Evolutionary conservation across 305 asterid genomes (phyloP), one percentile per base, ranked within the genome.

Genomic region (Ilex paraguariensis): DNA sequence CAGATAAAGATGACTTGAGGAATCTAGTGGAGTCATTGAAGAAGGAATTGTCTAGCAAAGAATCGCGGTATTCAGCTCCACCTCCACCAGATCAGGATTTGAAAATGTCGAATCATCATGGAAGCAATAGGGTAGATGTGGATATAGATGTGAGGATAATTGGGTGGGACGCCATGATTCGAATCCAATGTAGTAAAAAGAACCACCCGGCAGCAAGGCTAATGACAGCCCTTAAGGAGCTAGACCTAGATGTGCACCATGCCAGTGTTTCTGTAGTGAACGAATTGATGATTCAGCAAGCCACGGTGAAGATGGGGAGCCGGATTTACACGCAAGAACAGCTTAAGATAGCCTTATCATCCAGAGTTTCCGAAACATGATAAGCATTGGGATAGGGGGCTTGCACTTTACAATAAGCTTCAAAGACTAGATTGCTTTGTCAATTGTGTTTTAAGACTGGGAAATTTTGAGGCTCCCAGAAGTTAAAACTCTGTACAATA

Each of bases 181-280:
- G 95, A 0, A 77, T 93, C 3, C 97, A 93, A 63, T 81, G 92
- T 5, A 67, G 75, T 54, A 90, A 81, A 64, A 86, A 71, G 77
- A 82, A 93, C 70, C 99, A 93, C 74, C 99, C 99, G 0, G 96
- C 99, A 0, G 99, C 99, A 0, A 84, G 83, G 69, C 67, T 93
- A 56, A 93, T 93, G 97, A 66, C 76, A 56, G 99, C 97, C 13
- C 79, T 93, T 1, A 70, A 76, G 64, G 99, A 90, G 70, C 65
- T 90, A 3, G 87, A 93, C 56, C 72, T 93, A 3, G 96, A 93
- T 0, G 84, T 93, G 31, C 87, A 82, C 31, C 99, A 93, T 48
- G 99, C 96, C 1, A 90, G 97, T 52, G 85, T 86, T 0, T 84
- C 96, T 1, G 95, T 93, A 1, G 90, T 93, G 39, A 87, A 87